Base-by-base conservation (phyloP, 345 rosid genomes). In the Pistacia vera region DNA sequence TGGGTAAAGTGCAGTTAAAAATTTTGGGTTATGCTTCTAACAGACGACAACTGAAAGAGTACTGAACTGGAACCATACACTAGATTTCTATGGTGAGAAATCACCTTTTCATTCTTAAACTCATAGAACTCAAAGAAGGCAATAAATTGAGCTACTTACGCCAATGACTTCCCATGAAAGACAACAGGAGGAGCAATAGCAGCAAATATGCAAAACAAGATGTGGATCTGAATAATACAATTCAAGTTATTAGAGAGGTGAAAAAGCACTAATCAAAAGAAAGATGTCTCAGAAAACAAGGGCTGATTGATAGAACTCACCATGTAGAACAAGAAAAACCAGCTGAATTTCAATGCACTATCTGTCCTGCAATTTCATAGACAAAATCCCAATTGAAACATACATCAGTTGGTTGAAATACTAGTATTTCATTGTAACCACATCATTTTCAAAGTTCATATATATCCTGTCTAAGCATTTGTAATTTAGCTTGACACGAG, bases 161-260 rank as follows among this genome's bases (percentile, higher is more conserved):
- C 90, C 79, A 97, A 82, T 73, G 99, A 97, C 78, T 91, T 84
- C 82, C 99, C 99, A n/a, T 87, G 93, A 83, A 97, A 97, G 77
- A 97, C 89, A 55, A 97, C 58, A 6, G 99, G 99, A 61, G 99
- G 99, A 70, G 99, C 98, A 82, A 97, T 91, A 69, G 99, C 95
- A n/a, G 99, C 97, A 85, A 97, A 78, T 44, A 97, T 89, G 85
- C 98, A 94, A 84, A 97, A 94, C 63, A 88, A 96, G 81, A 94
- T 82, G 83, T 97, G 99, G 69, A 97, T 74, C 99, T 97, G 95
- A 82, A 75, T 35, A 25, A 59, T 28, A 68, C 61, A 18, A 66
- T 57, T 70, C 64, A 73, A 66, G 80, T 65, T 63, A 68, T 71
- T 16, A 49, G n/a, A 59, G 58, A 68, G 48, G 72, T 38, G 70